Evolutionary conservation across 2,329 filamentous ascomycete genomes (phyloP).

Genomic region (Tolypocladium tundrense): DNA sequence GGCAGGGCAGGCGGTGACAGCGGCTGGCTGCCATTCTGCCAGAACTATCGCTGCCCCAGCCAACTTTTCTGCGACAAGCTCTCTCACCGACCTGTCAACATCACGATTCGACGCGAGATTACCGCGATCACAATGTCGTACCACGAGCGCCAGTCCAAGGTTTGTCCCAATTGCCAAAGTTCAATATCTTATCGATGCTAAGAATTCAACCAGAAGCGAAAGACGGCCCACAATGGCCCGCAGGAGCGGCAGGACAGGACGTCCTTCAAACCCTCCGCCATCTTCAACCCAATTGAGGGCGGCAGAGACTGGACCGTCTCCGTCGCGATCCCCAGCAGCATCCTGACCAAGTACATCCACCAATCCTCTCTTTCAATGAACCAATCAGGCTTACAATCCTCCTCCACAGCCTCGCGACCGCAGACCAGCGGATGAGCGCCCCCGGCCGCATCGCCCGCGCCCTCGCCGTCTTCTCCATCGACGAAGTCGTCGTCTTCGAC

Average conservation of each 20-base stretch:
- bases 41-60: conserved; percentile 4
- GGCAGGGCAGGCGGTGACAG: conserved; percentile 9
- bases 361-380: neutral
- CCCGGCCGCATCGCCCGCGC: conserved; percentile 72
- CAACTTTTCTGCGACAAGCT: conserved; percentile 6
- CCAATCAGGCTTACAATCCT: neutral
- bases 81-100: neutral
- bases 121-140: conserved; percentile 17
- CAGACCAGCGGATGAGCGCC: conserved; percentile 64
- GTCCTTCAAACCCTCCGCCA: conserved; percentile 54
- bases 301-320: conserved; percentile 66
- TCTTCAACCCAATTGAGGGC: conserved; percentile 52
- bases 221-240: conserved; percentile 29
- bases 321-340: conserved; percentile 67
- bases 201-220: conserved; percentile 34
- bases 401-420: conserved; percentile 51
- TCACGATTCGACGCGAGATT: neutral
- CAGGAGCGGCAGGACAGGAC: conserved; percentile 22
- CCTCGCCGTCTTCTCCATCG: conserved; percentile 71
- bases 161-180: conserved; percentile 1
- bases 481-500: conserved; percentile 76
- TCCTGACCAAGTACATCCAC: conserved; percentile 56
- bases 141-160: conserved; percentile 22
- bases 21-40: conserved; percentile 13
- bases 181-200: neutral